Conservation (phyloP, 2,329 filamentous ascomycete species). For the Trichoderma oligosporum region DNA sequence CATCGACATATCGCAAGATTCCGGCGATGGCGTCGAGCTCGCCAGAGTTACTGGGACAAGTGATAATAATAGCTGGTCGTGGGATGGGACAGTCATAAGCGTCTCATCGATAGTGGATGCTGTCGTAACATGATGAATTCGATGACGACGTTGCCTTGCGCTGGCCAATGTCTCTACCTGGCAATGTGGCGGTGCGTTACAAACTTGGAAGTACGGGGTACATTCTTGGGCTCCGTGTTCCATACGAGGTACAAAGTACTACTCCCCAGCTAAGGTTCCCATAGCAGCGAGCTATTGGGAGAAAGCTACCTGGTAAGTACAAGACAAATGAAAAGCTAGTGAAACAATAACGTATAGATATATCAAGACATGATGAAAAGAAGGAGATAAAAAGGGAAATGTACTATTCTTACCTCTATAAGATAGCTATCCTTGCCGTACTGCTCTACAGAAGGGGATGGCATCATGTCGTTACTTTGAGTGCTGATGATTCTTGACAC, state of each 20-base stretch:
- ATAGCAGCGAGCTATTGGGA: too few relatives aligned
- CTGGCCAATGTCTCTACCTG: not conserved
- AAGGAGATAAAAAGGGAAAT: not conserved
- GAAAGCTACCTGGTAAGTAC: too few relatives aligned
- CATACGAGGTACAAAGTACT: not conserved
- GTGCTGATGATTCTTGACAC: constrained; percentile 6
- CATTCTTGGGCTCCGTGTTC: not conserved
- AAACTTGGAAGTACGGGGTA: too few relatives aligned
- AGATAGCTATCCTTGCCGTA: not conserved
- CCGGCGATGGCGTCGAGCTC: not conserved
- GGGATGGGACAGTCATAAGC: not conserved
- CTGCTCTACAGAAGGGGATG: not conserved
- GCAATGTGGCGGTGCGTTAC: constrained; percentile 8
- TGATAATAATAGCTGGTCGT: not conserved
- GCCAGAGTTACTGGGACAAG: not conserved
- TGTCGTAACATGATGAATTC: not conserved
- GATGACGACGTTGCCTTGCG: constrained; percentile 8
- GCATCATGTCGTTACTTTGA: not conserved
- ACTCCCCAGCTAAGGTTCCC: not conserved
- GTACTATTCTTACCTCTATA: too few relatives aligned
- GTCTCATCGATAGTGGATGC: not conserved
- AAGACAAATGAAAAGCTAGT: too few relatives aligned
- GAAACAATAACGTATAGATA: too few relatives aligned
- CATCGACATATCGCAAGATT: constrained; percentile 11
- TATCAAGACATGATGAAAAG: not conserved